Evolutionary conservation across 2,329 filamentous ascomycete species (phyloP), one percentile per base, ranked within the genome.

Genomic region (Ustilaginoidea virens): DNA sequence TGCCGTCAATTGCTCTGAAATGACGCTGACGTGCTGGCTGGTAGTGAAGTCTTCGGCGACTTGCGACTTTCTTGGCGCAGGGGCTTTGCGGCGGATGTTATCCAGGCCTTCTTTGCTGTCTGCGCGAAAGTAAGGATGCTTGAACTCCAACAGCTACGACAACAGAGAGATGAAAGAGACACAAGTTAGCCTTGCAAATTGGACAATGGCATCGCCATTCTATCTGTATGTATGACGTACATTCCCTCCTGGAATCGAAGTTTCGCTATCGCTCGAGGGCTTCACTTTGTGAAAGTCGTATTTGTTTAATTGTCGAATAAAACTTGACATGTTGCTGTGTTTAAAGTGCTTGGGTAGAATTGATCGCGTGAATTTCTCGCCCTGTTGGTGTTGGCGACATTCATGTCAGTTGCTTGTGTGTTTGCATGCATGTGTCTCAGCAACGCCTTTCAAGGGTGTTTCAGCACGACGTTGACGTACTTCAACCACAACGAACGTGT

Each of bases 321-420:
- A 94, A 55, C 85, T 93, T 18, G 86, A 86, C 60, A 94, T 94
- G 53, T 94, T 94, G 68, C 83, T 92, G 58, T 96, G 90, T 56
- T 98, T 98, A 65, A 98, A 98, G 47, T 96, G 85, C 51, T 96
- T 94, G 3, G 90, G 90, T 11, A 98, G 71, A 43, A 98, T 92
- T 22, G 81, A 80, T 52, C 94, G 93, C 14, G 90, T 96, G 48
- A 98, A 98, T 53, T 92, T 93, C 53, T 96, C 87, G 53, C 92
- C 92, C 87, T 94, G 15, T 17, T 17, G 21, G 8, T 7, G 12
- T 19, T 18, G 16, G 17, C 17, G 11, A 20, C 8, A 19, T 13
- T n/a, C n/a, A n/a, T n/a, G n/a, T n/a, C n/a, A n/a, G n/a, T n/a
- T n/a, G n/a, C n/a, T n/a, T n/a, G n/a, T n/a, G n/a, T n/a, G n/a